Base-by-base conservation (phyloP, 768 basidiomycete species). In the Sarcodon aspratus region DNA sequence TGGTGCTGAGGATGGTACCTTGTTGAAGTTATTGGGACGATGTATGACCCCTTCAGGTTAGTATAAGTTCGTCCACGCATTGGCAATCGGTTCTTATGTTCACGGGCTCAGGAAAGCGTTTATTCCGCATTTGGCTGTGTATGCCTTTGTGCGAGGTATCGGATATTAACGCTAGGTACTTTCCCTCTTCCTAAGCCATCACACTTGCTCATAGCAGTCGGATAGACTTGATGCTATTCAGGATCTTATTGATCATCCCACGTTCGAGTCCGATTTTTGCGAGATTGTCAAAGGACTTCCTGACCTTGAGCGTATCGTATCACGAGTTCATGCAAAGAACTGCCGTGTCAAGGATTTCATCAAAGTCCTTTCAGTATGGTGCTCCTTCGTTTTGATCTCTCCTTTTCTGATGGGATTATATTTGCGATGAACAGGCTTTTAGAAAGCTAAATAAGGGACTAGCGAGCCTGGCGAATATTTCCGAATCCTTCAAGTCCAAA, bases 111-210 rank as follows among this genome's bases (percentile, higher is more conserved):
- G 90, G 93, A 36, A 98, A 98, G 63, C 79, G 96, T 21, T 72
- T 98, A 31, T 98, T 99, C 75, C 80, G 94, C 37, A 85, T 95
- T 47, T 99, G 96, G 96, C 71, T 99, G 7, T 96, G 91, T 54
- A 85, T 85, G 74, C 96, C 96, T 15, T 66, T 99, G 53, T 79
- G 84, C 32, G 79, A 87, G 36, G 80, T 82, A 34, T 61, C 74
- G 9, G 87, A 87, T 44, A 98, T 99, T 66, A 94, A 95, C 58
- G 82, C 87, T 36, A 75, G 93, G 92, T 89, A 58, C 53, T 52
- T 45, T 5, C 6, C 1, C 9, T 9, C 0, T n/a, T 17, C 40
- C 33, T 38, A 47, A 8, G 35, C 31, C 31, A 32, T 17, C 21
- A 17, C 3, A 21, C 17, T 3, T 13, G 3, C 11, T 15, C 27